Evolutionary conservation across 495 filamentous ascomycete species (phyloP), one percentile per base, ranked within the genome.

Genomic region (Stereocaulon alpinum): DNA sequence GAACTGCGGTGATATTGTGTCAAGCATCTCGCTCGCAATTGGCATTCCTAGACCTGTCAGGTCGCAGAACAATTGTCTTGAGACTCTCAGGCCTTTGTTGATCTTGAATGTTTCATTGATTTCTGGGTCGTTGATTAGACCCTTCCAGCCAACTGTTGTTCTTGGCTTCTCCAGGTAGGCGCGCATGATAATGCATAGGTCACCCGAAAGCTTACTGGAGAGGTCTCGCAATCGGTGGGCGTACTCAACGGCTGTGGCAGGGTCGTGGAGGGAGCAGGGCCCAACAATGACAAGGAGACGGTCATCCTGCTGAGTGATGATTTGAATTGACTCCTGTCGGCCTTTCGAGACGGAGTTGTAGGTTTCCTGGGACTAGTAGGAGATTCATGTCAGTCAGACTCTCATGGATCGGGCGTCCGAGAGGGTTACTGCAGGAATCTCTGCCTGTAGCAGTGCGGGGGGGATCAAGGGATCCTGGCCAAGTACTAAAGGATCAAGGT

Each of bases 131-230:
- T 99, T 99, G 76, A 99, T 95, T 62, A 99, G 78, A 15, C 94
- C 94, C 75, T 99, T 99, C 94, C 94, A 99, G 55, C 94, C 94
- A 17, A 99, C 91, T 0, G 94, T 99, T 15, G 94, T 99, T 63
- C 94, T 85, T 24, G 94, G 94, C 77, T 99, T 99, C 78, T 99
- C 94, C 32, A 99, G 84, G 80, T 99, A 99, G 53, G 89, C 87
- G 51, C 94, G 87, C 94, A 99, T 99, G 42, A 97, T 85, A 63
- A 99, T 95, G 54, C 95, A 74, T 15, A 99, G 79, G 67, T 96
- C 89, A 66, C 89, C 82, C 63, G 84, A 76, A 80, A 96, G 87
- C 75, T 95, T 95, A 70, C 91, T 80, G 72, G 94, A 93, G 68
- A 95, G 75, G 65, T 81, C 77, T 61, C 92, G 63, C 58, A 99